These are phyloP conservation scores for Camelina laxa DNA, from an alignment of 345 rosid genomes.

Conservation along the genomic window DNA sequence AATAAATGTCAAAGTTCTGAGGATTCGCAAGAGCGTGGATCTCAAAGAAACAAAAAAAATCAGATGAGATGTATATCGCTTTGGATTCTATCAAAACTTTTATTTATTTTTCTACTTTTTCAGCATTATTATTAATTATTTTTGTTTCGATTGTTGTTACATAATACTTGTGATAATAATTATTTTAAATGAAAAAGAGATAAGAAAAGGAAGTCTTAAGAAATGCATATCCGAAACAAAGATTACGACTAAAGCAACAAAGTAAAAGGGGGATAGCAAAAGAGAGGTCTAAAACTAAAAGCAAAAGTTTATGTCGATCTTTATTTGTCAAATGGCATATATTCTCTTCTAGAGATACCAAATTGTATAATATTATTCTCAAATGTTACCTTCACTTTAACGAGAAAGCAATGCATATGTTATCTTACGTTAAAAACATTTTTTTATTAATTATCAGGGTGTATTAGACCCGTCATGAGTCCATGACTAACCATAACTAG, in stretches of 20 bases:
- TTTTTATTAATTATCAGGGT: too few relatives aligned
- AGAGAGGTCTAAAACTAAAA: constrained; percentile 34
- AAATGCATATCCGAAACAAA: constrained; percentile 35
- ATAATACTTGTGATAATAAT: constrained; percentile 40
- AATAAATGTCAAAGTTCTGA: constrained; percentile 35
- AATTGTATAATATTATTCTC: neutral
- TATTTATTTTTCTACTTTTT: constrained; percentile 23
- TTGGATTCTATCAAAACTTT: constrained; percentile 40
- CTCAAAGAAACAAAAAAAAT: constrained; percentile 23
- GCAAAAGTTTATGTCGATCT: constrained; percentile 40
- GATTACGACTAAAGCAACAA: constrained; percentile 32
- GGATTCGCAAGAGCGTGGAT: constrained; percentile 37
- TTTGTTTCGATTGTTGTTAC: constrained; percentile 39
- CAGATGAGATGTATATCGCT: constrained; percentile 40
- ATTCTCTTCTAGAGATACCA: constrained; percentile 26
- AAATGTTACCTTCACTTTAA: neutral
- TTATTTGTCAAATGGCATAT: constrained; percentile 39
- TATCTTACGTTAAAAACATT: neutral
- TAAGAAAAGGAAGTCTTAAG: constrained; percentile 17
- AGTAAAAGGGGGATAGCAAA: constrained; percentile 33
- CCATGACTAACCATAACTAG: too few relatives aligned
- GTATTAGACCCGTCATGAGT: too few relatives aligned
- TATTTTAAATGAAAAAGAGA: constrained; percentile 19
- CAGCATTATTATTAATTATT: constrained; percentile 33
- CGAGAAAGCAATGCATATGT: neutral